phyloP scores from a whole-genome alignment of 371 early-diverging fungal genomes.

The Mycotypha africana region DNA sequence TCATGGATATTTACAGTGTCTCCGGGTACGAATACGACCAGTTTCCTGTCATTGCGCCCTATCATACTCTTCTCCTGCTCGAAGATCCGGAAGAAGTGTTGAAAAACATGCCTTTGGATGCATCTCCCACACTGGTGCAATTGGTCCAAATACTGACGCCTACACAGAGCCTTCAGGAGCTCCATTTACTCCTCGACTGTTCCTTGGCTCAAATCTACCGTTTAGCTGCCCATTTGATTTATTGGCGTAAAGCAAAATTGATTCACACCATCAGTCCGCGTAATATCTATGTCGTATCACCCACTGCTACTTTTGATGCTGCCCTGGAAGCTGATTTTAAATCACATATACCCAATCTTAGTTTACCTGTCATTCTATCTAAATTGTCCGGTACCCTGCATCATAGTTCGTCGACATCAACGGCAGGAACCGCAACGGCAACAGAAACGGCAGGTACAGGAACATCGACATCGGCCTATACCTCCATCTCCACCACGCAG shows the following conservation, averaged over 20 bases:
- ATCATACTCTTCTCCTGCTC: constrained; percentile 80
- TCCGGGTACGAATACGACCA: constrained; percentile 56
- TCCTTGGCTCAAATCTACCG: constrained; percentile 87
- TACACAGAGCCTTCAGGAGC: constrained; percentile 74
- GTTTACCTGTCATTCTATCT: constrained; percentile 67
- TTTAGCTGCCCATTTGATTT: constrained; percentile 84
- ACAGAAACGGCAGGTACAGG: constrained; percentile 67
- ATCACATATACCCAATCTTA: constrained; percentile 59
- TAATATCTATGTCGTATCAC: constrained; percentile 79
- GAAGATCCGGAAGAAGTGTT: constrained; percentile 80
- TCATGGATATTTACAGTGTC: constrained; percentile 45
- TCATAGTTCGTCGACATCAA: no score
- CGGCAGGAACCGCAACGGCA: no score
- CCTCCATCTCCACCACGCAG: no score
- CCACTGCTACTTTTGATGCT: constrained; percentile 52
- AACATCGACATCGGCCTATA: no score
- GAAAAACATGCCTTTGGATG: constrained; percentile 73
- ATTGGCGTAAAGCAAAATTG: constrained; percentile 86
- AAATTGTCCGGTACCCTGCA: no score
- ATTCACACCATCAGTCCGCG: constrained; percentile 75
- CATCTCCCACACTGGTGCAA: constrained; percentile 78
- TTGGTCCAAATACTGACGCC: constrained; percentile 88
- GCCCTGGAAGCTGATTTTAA: constrained; percentile 56
- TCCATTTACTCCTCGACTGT: constrained; percentile 80
- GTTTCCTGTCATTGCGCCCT: constrained; percentile 78